Base-by-base conservation (phyloP, 2,329 filamentous ascomycete species). In the Arthrobotrys sinensis region DNA sequence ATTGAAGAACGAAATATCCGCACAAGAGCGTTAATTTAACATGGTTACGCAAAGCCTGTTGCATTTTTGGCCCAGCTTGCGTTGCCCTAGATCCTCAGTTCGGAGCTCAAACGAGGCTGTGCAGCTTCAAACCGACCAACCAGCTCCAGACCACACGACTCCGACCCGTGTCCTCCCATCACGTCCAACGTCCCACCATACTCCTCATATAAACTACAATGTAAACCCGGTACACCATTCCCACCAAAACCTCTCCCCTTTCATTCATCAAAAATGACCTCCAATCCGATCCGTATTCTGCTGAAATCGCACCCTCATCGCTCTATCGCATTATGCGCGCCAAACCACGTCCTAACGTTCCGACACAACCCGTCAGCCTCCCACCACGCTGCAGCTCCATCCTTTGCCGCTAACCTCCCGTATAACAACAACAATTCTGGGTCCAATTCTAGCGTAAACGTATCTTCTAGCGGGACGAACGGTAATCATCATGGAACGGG, bases 241-340 rank as follows among this genome's bases (percentile, higher is more conserved):
- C 55, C 34, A 16, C 62, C 45, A 50, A 55, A 53, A 12, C 11
- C 36, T 32, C n/a, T 34, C 36, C 24, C 73, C 28, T 65, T 50
- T 66, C 21, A 45, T 40, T 67, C 62, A 48, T 52, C 75, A 78
- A 72, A 72, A 45, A 78, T 78, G 75, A 46, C 38, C 38, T 53
- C 75, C 91, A 72, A 91, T 93, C 85, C 91, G 91, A 82, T 78
- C 36, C 75, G 75, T 16, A 90, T 97, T 79, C 89, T 96, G 82
- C 90, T 97, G 84, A 92, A 92, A 86, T 94, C 97, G 83, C 90
- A 93, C 83, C 93, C 93, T 81, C 90, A 93, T 83, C 92, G 95
- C 80, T 92, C 93, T 80, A 93, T 98, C 84, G 93, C 93, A 80
- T 91, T 98, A 80, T 91, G 91, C 43, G 94, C 94, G 34, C 86